Percentiles rank a stretch among this genome's conserved stretches.
These are phyloP conservation scores for Viola odorata DNA, from an alignment of 345 rosid species.

Conservation along the genomic window DNA sequence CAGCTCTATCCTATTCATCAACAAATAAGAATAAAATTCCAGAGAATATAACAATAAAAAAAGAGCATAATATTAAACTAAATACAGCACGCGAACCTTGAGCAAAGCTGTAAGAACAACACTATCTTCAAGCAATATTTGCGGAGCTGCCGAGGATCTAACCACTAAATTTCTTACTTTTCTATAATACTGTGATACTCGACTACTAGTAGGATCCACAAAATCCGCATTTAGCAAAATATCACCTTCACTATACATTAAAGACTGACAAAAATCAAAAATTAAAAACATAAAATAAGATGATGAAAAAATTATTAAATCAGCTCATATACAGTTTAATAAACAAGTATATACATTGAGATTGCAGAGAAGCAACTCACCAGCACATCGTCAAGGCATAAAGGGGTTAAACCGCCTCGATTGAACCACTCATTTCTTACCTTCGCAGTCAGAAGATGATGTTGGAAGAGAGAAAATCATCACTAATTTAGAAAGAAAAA, in stretches of 20 bases:
- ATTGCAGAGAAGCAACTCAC: conserved; percentile 36
- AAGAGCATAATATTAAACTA: not conserved
- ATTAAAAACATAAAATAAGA: not conserved
- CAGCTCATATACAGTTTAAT: not conserved
- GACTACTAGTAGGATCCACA: conserved; percentile 45
- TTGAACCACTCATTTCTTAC: conserved; percentile 65
- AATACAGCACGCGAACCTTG: conserved; percentile 38
- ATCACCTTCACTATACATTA: conserved; percentile 85
- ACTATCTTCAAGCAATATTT: conserved; percentile 39
- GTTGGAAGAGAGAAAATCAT: not conserved
- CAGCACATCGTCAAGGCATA: conserved; percentile 76
- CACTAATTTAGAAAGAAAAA: not conserved
- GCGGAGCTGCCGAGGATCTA: conserved; percentile 35
- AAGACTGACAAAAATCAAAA: conserved; percentile 33
- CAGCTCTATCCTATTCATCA: conserved; percentile 46
- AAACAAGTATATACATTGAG: too few relatives aligned
- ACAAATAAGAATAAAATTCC: not conserved
- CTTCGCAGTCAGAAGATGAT: conserved; percentile 19
- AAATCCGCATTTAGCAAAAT: conserved; percentile 41
- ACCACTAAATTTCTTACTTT: conserved; percentile 47
- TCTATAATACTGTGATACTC: conserved; percentile 46
- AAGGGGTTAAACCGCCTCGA: conserved; percentile 71
- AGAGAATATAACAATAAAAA: not conserved
- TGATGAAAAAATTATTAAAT: not conserved
- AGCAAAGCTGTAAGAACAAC: conserved; percentile 42